phyloP scores from a whole-genome alignment of 75 land plant genomes.

The Cunninghamia lanceolata region DNA sequence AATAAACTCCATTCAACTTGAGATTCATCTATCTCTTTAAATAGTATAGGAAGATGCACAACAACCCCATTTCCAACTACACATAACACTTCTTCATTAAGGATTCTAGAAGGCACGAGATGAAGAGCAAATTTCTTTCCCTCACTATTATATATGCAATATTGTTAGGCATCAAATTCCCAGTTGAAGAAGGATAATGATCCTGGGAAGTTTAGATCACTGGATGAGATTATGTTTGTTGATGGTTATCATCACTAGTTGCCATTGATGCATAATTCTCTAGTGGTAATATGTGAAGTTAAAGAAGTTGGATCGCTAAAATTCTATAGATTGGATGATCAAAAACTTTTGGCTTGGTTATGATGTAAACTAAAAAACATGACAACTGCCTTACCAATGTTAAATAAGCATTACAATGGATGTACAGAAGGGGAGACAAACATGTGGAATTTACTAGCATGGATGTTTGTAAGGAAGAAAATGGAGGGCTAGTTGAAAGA shows the following conservation, averaged over 20 bases:
- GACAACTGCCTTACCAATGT: not conserved
- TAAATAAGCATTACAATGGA: constrained; percentile 1
- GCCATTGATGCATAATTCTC: constrained; percentile 40
- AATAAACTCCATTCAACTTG: constrained; percentile 56
- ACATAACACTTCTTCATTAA: too few relatives aligned
- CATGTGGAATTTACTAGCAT: too few relatives aligned
- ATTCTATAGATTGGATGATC: constrained; percentile 88
- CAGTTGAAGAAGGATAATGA: constrained; percentile 82
- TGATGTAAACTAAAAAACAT: constrained; percentile 60
- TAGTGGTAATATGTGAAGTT: constrained; percentile 75
- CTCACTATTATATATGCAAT: constrained; percentile 84
- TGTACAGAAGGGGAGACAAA: not conserved
- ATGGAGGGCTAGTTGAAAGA: too few relatives aligned
- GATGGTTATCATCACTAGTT: constrained; percentile 53
- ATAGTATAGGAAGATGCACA: constrained; percentile 68
- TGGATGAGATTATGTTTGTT: constrained; percentile 88
- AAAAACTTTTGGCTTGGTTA: constrained; percentile 76
- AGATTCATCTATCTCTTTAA: constrained; percentile 66
- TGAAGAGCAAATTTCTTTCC: too few relatives aligned
- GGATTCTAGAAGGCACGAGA: too few relatives aligned
- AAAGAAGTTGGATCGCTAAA: constrained; percentile 74
- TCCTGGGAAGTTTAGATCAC: constrained; percentile 71
- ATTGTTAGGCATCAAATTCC: too few relatives aligned
- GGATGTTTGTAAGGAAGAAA: too few relatives aligned
- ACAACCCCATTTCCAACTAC: too few relatives aligned